phyloP scores from a whole-genome alignment of 2,329 filamentous ascomycete genomes.

The Neocucurbitaria cava region DNA sequence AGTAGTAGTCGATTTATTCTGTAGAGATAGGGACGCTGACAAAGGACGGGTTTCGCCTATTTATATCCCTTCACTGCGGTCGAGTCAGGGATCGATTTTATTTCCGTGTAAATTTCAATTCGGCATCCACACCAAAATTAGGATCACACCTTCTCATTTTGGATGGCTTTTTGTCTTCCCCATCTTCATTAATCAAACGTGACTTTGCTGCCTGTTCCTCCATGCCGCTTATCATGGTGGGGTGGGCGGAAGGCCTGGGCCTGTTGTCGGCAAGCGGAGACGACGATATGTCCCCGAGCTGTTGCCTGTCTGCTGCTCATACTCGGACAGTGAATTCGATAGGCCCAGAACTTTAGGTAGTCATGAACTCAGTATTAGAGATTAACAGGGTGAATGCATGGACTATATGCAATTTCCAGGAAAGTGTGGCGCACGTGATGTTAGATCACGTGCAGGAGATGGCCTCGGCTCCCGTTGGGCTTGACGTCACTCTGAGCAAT shows the following conservation, averaged over 20 bases:
- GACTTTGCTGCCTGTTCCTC: background rate
- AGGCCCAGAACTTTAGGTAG: no score
- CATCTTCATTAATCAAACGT: background rate
- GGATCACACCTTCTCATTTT: background rate
- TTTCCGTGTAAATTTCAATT: no score
- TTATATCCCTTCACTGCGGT: no score
- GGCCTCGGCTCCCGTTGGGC: background rate
- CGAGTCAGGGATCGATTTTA: no score
- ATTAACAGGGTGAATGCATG: no score
- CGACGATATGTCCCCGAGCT: background rate
- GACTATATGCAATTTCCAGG: no score
- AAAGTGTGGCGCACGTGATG: no score
- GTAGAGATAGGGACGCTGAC: no score
- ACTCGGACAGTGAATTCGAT: background rate
- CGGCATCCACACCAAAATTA: background rate
- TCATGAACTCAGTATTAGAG: no score
- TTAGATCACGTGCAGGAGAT: background rate
- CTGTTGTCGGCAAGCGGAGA: background rate
- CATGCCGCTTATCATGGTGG: background rate
- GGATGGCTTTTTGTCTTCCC: background rate
- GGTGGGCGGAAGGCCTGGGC: background rate
- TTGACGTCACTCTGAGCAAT: slow-evolving; percentile 8
- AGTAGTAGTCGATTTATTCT: no score
- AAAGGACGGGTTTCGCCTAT: no score
- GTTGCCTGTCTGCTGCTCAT: no score